These are phyloP conservation scores for Skeletonema costatum DNA, from an alignment of 108 stramenopile genomes.

Conservation along the genomic window DNA sequence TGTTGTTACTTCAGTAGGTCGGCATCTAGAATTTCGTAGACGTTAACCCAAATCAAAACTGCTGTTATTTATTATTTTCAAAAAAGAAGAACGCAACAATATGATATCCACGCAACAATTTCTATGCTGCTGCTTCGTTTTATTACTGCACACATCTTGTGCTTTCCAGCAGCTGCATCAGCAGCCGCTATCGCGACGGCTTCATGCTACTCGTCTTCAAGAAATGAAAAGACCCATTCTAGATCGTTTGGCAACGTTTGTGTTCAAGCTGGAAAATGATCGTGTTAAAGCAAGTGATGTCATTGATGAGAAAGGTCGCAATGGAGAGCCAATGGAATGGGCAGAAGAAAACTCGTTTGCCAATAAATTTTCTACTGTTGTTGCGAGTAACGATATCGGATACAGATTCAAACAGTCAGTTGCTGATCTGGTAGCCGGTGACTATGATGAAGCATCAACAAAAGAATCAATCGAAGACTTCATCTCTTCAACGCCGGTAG, in stretches of 20 bases:
- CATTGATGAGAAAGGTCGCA: conserved; percentile 58
- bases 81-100: no score
- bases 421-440: conserved; percentile 72
- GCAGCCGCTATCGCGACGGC: background rate
- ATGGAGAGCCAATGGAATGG: conserved; percentile 77
- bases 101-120: background rate
- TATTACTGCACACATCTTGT: background rate
- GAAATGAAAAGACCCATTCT: conserved; percentile 69
- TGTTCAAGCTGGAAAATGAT: conserved; percentile 59
- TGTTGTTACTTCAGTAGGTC: no score
- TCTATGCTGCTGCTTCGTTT: background rate
- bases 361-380: conserved; percentile 52
- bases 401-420: conserved; percentile 71
- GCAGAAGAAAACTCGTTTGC: conserved; percentile 49
- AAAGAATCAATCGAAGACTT: conserved; percentile 30
- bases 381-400: conserved; percentile 49
- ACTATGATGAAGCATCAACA: conserved; percentile 51
- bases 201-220: conserved; percentile 16
- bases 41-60: no score
- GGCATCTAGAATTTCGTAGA: no score
- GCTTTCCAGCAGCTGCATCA: conserved; percentile 14
- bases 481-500: conserved; percentile 30
- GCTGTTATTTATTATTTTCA: no score
- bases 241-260: conserved; percentile 50
- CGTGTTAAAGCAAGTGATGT: conserved; percentile 54